These are phyloP conservation scores for Rhizophagus sp. DNA, from an alignment of 192 early-diverging fungal species.

Conservation along the genomic window DNA sequence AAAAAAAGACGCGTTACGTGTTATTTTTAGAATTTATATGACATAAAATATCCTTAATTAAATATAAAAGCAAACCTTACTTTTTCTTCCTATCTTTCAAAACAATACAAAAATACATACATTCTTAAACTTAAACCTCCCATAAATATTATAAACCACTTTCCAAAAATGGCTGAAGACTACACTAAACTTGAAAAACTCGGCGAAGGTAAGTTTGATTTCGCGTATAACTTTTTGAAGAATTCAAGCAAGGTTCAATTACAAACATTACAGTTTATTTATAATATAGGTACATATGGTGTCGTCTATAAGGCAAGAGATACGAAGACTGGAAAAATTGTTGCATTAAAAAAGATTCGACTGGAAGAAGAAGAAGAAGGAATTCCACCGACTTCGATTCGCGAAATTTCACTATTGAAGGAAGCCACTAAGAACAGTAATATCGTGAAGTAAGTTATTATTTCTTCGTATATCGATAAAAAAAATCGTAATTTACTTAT, in stretches of 20 bases:
- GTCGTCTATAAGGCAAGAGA: slow-evolving; percentile 77
- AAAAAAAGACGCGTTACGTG: no score
- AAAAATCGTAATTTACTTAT: neutral
- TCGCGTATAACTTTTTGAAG: neutral
- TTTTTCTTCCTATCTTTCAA: no score
- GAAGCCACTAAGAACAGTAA: slow-evolving; percentile 67
- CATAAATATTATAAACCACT: no score
- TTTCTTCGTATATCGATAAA: neutral
- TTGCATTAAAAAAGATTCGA: slow-evolving; percentile 77
- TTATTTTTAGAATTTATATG: no score
- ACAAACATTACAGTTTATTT: neutral
- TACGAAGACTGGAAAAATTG: slow-evolving; percentile 52
- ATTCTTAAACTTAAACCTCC: no score
- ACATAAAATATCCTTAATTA: no score
- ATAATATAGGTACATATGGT: slow-evolving; percentile 70
- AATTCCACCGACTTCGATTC: slow-evolving; percentile 69
- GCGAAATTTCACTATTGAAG: slow-evolving; percentile 78
- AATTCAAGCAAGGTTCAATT: neutral
- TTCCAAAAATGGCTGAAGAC: slow-evolving; percentile 34
- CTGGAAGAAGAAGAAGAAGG: slow-evolving; percentile 65
- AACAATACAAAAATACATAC: no score
- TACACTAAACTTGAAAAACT: slow-evolving; percentile 76
- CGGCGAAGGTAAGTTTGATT: slow-evolving; percentile 43
- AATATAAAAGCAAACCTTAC: no score
- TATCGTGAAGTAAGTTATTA: slow-evolving; percentile 66